Base-by-base conservation (phyloP, 192 early-diverging fungal species). In the Backusella psychrophila region DNA sequence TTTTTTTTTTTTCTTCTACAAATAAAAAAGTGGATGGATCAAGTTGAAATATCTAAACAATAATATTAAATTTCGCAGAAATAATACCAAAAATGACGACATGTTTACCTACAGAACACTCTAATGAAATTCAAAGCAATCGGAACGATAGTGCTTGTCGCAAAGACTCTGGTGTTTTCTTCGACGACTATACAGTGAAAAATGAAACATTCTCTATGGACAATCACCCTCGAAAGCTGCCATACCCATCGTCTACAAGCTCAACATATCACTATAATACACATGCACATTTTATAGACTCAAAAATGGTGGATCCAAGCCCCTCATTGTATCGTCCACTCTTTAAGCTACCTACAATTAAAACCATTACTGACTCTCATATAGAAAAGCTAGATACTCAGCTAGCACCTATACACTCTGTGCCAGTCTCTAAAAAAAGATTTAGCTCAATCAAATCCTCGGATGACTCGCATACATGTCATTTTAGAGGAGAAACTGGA, bases 41-140 rank as follows among this genome's bases (percentile, higher is more conserved):
- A 39, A 39, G 38, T 39, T 39, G 38, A 39, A 12, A 39, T 39
- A 39, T 39, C 38, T 39, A 39, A 33, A 39, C 11, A 11, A 39
- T 11, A 9, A 39, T 39, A 39, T 15, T 9, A 71, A 29, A 71
- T 31, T 33, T 66, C 15, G 75, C 71, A 29, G 75, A 71, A 19
- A 71, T 74, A 4, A 81, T 74, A 74, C 80, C 80, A 36, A 77
- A 72, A 34, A 68, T 80, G 4, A 4, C 59, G 17, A 59, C 72
- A 67, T 74, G 75, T 75, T 33, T 21, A 29, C 77, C 70, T 66
- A 21, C 41, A 14, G 6, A 21, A 21, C 67, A 34, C 9, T 0
- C 38, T 71, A 29, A 44, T 46, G 14, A 71, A 41, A 44, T 26
- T 2, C 39, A 15, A 42, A 9, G 1, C 41, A 17, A 70, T 31